These are phyloP conservation scores for Naganishia liquefaciens DNA, from an alignment of 1,284 basidiomycete species.

Conservation along the genomic window DNA sequence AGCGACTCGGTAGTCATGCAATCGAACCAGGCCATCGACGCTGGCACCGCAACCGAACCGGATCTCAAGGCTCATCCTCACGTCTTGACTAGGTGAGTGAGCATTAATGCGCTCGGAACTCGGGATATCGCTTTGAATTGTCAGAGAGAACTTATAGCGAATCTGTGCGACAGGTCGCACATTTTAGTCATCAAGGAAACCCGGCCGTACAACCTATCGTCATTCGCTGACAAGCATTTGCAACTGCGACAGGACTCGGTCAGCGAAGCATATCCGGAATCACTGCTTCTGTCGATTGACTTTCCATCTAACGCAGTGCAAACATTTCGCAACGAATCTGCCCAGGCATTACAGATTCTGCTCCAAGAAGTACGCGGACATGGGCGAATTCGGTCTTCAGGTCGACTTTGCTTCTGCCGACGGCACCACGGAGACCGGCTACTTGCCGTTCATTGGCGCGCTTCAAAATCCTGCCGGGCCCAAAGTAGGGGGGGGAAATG, in stretches of 20 bases:
- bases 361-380: background rate
- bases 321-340: constrained; percentile 1
- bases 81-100: constrained; percentile 2
- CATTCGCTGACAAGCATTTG: constrained; percentile 5
- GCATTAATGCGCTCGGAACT: background rate
- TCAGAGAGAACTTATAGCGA: background rate
- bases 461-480: constrained; percentile 4
- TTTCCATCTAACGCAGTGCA: background rate
- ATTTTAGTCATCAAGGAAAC: background rate
- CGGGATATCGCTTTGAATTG: background rate
- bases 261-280: background rate
- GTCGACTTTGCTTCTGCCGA: constrained; percentile 1
- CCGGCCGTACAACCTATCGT: constrained; percentile 1
- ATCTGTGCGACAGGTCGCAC: background rate
- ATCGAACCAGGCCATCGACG: background rate
- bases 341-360: constrained; percentile 9
- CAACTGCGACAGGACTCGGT: background rate
- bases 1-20: background rate
- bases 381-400: constrained; percentile 3
- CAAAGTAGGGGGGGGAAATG: background rate
- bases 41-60: background rate
- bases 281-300: background rate
- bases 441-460: constrained; percentile 1
- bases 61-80: background rate
- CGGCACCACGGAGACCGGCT: background rate